Percentiles rank a stretch among this genome's conserved stretches.
Evolutionary conservation across 495 filamentous ascomycete species (phyloP).

Genomic region (Ramalina intermedia): DNA sequence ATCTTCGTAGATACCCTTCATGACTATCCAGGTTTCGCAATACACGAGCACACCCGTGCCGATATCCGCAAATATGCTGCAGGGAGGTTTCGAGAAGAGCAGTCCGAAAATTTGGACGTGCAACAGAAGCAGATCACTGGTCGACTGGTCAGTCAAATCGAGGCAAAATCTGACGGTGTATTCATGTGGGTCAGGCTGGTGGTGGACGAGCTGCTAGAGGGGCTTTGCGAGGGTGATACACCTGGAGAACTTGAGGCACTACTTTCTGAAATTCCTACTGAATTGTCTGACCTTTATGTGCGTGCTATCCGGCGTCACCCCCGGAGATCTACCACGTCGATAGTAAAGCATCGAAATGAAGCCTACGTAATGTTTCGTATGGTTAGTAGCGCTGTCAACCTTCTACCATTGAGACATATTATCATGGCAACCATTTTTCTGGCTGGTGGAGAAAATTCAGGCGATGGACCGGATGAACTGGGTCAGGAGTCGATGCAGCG

Average conservation of each 20-base stretch:
- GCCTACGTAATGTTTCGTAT: slow-evolving; percentile 15
- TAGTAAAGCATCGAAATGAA: slow-evolving; percentile 4
- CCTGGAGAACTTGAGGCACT: neutral
- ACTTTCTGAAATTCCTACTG: slow-evolving; percentile 5
- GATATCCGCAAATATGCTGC: slow-evolving; percentile 13
- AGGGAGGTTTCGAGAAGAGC: slow-evolving; percentile 3
- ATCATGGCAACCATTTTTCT: neutral
- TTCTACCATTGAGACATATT: slow-evolving; percentile 1
- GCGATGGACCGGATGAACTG: neutral
- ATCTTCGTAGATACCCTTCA: slow-evolving; percentile 11
- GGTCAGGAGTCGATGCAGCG: neutral
- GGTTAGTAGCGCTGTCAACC: neutral
- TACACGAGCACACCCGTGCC: slow-evolving; percentile 12
- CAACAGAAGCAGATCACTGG: neutral
- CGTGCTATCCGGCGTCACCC: slow-evolving; percentile 7
- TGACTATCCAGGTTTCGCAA: slow-evolving; percentile 11
- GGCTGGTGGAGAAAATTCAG: neutral
- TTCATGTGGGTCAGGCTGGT: slow-evolving; percentile 21
- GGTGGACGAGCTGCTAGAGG: slow-evolving; percentile 11
- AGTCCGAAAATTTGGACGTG: neutral
- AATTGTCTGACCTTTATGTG: slow-evolving; percentile 14
- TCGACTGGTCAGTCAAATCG: slow-evolving; percentile 4
- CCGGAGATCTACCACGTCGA: neutral
- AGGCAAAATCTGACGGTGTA: slow-evolving; percentile 14
- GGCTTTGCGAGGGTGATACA: slow-evolving; percentile 10